Percentiles rank a stretch among this genome's conserved stretches.
Evolutionary conservation across 495 filamentous ascomycete species (phyloP).

Genomic region (Lasiosphaeria hispida): DNA sequence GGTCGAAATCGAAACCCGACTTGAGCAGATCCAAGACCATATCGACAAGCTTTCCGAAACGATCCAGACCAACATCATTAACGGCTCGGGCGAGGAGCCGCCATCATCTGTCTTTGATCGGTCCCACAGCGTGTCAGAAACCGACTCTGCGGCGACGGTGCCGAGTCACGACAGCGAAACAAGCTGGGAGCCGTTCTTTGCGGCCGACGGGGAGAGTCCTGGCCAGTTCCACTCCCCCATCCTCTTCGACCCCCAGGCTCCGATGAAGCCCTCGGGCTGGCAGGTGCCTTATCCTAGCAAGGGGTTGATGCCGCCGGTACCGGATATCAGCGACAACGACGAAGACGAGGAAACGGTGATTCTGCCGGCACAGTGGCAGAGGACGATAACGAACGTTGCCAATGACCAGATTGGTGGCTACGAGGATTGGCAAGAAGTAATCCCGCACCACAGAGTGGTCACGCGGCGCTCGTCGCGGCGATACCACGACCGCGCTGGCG

Average conservation of each 20-base stretch:
- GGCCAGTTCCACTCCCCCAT: slow-evolving; percentile 13
- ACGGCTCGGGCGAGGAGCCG: slow-evolving; percentile 41
- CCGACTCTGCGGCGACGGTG: slow-evolving; percentile 34
- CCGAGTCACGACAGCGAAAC: slow-evolving; percentile 37
- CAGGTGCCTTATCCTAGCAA: slow-evolving; percentile 23
- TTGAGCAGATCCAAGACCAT: slow-evolving; percentile 54
- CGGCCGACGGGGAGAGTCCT: slow-evolving; percentile 2
- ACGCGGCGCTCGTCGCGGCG: slow-evolving; percentile 38
- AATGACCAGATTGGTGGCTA: slow-evolving; percentile 3
- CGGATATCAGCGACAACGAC: slow-evolving; percentile 13
- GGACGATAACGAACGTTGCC: neutral
- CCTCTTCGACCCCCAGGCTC: slow-evolving; percentile 1
- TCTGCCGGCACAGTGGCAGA: neutral
- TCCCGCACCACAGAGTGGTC: slow-evolving; percentile 46
- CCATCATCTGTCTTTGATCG: slow-evolving; percentile 71
- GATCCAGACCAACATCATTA: slow-evolving; percentile 39
- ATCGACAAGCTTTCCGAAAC: slow-evolving; percentile 55
- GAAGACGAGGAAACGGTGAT: slow-evolving; percentile 20
- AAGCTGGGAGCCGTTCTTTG: slow-evolving; percentile 25
- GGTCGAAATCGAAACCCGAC: slow-evolving; percentile 44
- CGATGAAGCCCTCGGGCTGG: slow-evolving; percentile 9
- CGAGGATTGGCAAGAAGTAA: slow-evolving; percentile 23
- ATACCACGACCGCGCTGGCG: slow-evolving; percentile 48
- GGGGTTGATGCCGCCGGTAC: slow-evolving; percentile 22
- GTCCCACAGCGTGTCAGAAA: slow-evolving; percentile 63